Conservation (phyloP, 805 yeast genomes). For the Candida schatavii region DNA sequence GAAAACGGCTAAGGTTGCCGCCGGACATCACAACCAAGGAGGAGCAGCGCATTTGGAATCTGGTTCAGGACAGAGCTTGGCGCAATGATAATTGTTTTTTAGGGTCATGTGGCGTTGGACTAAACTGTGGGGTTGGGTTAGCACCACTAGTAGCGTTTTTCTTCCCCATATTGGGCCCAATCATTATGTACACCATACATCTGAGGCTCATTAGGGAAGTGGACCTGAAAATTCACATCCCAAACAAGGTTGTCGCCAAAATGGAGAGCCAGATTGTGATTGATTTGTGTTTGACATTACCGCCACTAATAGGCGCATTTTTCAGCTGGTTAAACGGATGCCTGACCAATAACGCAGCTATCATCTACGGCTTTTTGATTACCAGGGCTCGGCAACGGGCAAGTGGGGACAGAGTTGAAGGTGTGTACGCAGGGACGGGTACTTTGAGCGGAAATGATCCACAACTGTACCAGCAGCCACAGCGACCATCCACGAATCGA, state of each 20-base stretch:
- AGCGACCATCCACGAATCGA: neutral
- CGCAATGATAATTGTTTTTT: slow-evolving; percentile 77
- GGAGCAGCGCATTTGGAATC: slow-evolving; percentile 70
- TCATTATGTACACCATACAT: slow-evolving; percentile 76
- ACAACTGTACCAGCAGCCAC: neutral
- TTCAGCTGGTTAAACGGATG: slow-evolving; percentile 82
- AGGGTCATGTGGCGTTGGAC: slow-evolving; percentile 65
- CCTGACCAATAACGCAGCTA: slow-evolving; percentile 85
- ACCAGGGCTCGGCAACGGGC: slow-evolving; percentile 18
- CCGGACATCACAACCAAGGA: slow-evolving; percentile 44
- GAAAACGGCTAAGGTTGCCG: slow-evolving; percentile 60
- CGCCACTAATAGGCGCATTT: slow-evolving; percentile 78
- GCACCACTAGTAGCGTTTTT: slow-evolving; percentile 66
- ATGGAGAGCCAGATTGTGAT: slow-evolving; percentile 73
- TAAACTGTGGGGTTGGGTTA: slow-evolving; percentile 74
- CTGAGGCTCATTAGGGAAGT: slow-evolving; percentile 63
- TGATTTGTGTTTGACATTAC: slow-evolving; percentile 71
- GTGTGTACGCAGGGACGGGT: neutral
- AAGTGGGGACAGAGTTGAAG: slow-evolving; percentile 1
- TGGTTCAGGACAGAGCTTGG: slow-evolving; percentile 80
- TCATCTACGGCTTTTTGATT: slow-evolving; percentile 48
- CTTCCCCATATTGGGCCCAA: slow-evolving; percentile 83
- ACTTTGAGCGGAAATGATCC: neutral
- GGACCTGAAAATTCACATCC: slow-evolving; percentile 53
- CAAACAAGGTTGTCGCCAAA: slow-evolving; percentile 57